These are phyloP conservation scores for Pleurotus giganteus DNA, from an alignment of 768 basidiomycete genomes.

Conservation along the genomic window DNA sequence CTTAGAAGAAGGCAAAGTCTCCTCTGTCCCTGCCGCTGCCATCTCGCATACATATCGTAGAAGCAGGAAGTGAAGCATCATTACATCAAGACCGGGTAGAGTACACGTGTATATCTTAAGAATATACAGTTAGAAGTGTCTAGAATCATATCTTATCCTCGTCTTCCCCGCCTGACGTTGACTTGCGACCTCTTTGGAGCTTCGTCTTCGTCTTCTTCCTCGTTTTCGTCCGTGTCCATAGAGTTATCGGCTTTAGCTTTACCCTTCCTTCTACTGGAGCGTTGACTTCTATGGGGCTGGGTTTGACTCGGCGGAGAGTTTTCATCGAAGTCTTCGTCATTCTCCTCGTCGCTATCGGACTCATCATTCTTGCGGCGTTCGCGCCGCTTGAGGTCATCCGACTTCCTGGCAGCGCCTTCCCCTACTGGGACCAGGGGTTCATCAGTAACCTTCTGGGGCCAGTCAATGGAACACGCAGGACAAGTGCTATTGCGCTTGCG, in stretches of 20 bases:
- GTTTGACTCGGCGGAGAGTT: conserved; percentile 23
- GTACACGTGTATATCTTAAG: conserved; percentile 1
- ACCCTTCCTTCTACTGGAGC: conserved; percentile 27
- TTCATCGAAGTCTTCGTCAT: conserved; percentile 40
- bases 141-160: conserved; percentile 12
- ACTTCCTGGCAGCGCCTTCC: conserved; percentile 65
- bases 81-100: neutral
- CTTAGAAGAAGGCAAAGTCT: conserved; percentile 48
- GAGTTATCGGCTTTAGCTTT: conserved; percentile 19
- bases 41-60: conserved; percentile 15
- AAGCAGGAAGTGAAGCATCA: conserved; percentile 12
- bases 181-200: conserved; percentile 15
- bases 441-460: conserved; percentile 53
- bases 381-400: conserved; percentile 43
- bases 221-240: conserved; percentile 28
- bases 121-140: conserved; percentile 1
- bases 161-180: neutral
- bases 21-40: conserved; percentile 1
- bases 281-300: conserved; percentile 27
- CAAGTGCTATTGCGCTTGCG: conserved; percentile 45
- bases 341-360: conserved; percentile 42
- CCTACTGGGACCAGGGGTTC: conserved; percentile 55
- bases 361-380: conserved; percentile 27
- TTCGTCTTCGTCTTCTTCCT: conserved; percentile 23
- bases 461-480: conserved; percentile 55